Conservation (phyloP, 108 stramenopile species). For the Chaetoceros tenuissimus region DNA sequence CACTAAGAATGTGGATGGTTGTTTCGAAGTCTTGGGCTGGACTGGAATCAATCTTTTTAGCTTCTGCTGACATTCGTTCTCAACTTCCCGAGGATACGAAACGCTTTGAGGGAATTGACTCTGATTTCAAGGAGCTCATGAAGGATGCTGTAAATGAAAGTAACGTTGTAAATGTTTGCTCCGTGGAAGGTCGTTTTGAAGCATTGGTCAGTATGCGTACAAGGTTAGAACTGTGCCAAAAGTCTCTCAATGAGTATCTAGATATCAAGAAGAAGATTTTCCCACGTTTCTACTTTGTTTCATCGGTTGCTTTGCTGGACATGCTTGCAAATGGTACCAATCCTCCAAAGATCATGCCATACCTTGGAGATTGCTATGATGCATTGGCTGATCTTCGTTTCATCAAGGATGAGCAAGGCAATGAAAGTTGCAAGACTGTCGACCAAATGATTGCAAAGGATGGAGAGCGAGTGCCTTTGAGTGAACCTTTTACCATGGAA, state of each 20-base stretch:
- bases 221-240: constrained; percentile 85
- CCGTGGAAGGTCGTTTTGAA: constrained; percentile 67
- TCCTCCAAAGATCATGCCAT: constrained; percentile 84
- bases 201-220: constrained; percentile 66
- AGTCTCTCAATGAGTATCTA: constrained; percentile 86
- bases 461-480: constrained; percentile 56
- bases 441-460: constrained; percentile 82
- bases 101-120: constrained; percentile 84
- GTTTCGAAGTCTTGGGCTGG: constrained; percentile 78
- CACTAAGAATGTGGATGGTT: constrained; percentile 62
- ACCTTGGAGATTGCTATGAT: constrained; percentile 90
- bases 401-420: constrained; percentile 44
- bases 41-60: constrained; percentile 82
- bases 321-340: constrained; percentile 89
- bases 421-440: constrained; percentile 37
- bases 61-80: constrained; percentile 81
- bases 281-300: constrained; percentile 90
- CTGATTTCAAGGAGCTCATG: constrained; percentile 87
- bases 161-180: constrained; percentile 68
- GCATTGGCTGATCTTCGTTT: constrained; percentile 69
- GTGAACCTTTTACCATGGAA: constrained; percentile 66
- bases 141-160: constrained; percentile 71
- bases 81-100: constrained; percentile 89
- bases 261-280: constrained; percentile 93
- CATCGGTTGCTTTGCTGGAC: constrained; percentile 78